These are phyloP conservation scores for Rubia occidens DNA, from an alignment of 305 asterid species.

Conservation along the genomic window DNA sequence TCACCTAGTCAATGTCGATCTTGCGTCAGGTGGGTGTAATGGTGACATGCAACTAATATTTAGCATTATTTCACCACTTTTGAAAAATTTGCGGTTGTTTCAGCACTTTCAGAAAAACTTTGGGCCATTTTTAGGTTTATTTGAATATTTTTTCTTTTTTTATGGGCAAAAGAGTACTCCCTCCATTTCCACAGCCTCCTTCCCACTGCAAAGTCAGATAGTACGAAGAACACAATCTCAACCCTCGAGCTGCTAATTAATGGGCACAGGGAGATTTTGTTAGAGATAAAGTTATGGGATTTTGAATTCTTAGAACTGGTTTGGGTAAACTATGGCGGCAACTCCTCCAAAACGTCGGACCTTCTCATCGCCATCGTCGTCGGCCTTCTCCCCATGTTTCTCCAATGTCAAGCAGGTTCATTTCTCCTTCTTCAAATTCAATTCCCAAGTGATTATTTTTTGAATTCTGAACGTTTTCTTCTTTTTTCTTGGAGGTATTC, in stretches of 20 bases:
- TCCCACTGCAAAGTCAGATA: too few species aligned
- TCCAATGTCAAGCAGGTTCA: constrained; percentile 2
- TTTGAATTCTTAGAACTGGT: neutral
- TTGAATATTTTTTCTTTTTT: too few species aligned
- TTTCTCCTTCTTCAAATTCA: neutral
- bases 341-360: neutral
- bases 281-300: neutral
- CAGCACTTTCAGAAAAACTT: too few species aligned
- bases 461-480: neutral
- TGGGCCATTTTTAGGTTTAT: too few species aligned
- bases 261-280: neutral
- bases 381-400: constrained; percentile 1
- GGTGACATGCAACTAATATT: too few species aligned
- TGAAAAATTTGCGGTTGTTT: too few species aligned
- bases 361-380: neutral
- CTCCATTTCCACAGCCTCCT: too few species aligned
- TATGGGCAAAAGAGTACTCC: too few species aligned
- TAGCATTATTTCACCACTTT: too few species aligned
- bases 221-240: neutral
- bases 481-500: constrained; percentile 8
- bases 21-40: too few species aligned
- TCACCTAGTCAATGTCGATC: too few species aligned
- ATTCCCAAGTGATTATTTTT: neutral
- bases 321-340: constrained; percentile 3
- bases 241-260: neutral